Evolutionary conservation across 2,329 filamentous ascomycete genomes (phyloP).

Genomic region (Xylaria sp.): DNA sequence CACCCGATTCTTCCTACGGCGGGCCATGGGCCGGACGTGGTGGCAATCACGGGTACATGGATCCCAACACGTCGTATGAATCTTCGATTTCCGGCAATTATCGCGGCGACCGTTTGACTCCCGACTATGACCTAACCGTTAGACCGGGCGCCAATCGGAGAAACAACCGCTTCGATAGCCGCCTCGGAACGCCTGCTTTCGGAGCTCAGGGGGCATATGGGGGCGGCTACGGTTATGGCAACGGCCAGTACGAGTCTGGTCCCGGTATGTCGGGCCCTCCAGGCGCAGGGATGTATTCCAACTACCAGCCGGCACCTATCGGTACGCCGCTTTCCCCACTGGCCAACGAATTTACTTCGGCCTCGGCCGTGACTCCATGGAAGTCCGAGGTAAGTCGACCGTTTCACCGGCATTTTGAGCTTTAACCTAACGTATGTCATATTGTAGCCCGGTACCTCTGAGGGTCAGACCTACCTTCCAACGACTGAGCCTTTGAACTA

Average conservation of each 20-base stretch:
- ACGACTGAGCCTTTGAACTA: slow-evolving; percentile 95
- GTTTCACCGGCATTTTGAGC: slow-evolving; percentile 11
- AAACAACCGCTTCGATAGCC: slow-evolving; percentile 50
- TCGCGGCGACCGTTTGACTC: slow-evolving; percentile 49
- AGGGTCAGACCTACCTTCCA: slow-evolving; percentile 77
- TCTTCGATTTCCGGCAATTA: slow-evolving; percentile 43
- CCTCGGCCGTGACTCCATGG: slow-evolving; percentile 50
- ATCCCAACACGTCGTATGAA: slow-evolving; percentile 42
- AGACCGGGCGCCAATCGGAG: slow-evolving; percentile 49
- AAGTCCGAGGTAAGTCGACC: slow-evolving; percentile 54
- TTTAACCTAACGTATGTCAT: slow-evolving; percentile 28
- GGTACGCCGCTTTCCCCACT: slow-evolving; percentile 71
- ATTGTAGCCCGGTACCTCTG: slow-evolving; percentile 49
- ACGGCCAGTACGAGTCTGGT: slow-evolving; percentile 41
- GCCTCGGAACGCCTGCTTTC: slow-evolving; percentile 37
- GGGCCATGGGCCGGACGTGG: slow-evolving; percentile 53
- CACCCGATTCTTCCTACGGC: slow-evolving; percentile 41
- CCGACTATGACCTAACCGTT: slow-evolving; percentile 53
- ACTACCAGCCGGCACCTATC: slow-evolving; percentile 33
- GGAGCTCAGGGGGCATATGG: slow-evolving; percentile 39
- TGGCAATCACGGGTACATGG: slow-evolving; percentile 44
- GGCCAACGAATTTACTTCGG: slow-evolving; percentile 72
- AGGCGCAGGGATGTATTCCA: slow-evolving; percentile 34
- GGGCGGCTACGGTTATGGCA: slow-evolving; percentile 38
- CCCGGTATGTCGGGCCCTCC: slow-evolving; percentile 38